Conservation (phyloP, 768 basidiomycete species). For the Mycena sanguinolenta region DNA sequence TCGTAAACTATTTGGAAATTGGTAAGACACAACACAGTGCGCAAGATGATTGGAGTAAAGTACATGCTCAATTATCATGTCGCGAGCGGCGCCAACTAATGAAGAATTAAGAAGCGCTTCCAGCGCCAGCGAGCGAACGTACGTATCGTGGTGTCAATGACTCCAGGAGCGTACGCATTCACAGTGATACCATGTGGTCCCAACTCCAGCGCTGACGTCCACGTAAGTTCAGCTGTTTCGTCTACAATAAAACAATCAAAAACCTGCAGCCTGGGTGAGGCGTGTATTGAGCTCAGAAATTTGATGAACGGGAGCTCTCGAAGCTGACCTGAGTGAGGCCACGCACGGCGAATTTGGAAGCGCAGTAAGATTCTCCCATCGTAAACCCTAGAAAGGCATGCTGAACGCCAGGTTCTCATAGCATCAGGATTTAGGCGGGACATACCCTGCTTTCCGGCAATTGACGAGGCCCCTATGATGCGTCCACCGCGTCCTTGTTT, state of each 20-base stretch:
- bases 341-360: conserved; percentile 58
- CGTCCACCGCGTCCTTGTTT: conserved; percentile 55
- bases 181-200: conserved; percentile 42
- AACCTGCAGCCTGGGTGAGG: too few relatives aligned
- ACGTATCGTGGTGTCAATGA: conserved; percentile 30
- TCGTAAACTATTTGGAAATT: too few relatives aligned
- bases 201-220: conserved; percentile 45
- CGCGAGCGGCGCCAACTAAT: not conserved
- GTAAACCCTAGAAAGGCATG: not conserved
- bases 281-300: too few relatives aligned
- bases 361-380: conserved; percentile 44
- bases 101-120: not conserved
- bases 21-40: too few relatives aligned
- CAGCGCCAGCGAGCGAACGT: too few relatives aligned
- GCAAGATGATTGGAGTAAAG: too few relatives aligned
- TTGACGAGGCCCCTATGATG: conserved; percentile 55
- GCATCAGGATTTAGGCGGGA: too few relatives aligned
- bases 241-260: too few relatives aligned
- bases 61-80: conserved; percentile 11
- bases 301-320: not conserved
- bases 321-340: conserved; percentile 54
- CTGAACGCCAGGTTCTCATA: too few relatives aligned
- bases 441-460: conserved; percentile 54
- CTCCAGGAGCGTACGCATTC: conserved; percentile 44
- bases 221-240: too few relatives aligned